A percentile compares a stretch with the other conserved stretches of the same genome.
phyloP scores from a whole-genome alignment of 192 early-diverging fungal genomes.

The Mortierella hygrophila region DNA sequence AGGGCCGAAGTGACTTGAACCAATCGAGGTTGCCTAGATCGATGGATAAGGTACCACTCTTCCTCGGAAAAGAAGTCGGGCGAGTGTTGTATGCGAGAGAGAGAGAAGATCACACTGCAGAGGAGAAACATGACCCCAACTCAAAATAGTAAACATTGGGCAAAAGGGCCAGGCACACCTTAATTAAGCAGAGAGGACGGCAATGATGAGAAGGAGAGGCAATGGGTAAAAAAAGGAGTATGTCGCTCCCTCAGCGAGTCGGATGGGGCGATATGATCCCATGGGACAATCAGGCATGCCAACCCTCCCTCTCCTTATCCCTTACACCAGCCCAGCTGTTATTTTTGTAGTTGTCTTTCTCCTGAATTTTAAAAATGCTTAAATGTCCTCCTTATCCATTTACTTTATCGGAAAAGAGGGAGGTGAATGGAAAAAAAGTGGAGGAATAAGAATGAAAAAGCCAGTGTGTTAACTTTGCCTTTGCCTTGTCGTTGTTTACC shows the following conservation, averaged over 20 bases:
- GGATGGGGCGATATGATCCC: slow-evolving; percentile 5
- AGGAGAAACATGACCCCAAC: not conserved
- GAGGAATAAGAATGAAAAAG: not conserved
- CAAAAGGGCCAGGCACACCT: not conserved
- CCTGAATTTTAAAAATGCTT: slow-evolving; percentile 24
- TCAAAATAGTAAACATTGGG: not conserved
- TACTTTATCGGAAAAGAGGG: not conserved
- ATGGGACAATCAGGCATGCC: not conserved
- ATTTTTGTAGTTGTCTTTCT: slow-evolving; percentile 3
- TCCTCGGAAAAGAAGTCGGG: not conserved
- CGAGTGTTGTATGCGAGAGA: not conserved
- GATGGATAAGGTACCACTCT: not conserved
- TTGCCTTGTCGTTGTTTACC: slow-evolving; percentile 19
- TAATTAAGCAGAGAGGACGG: too few relatives aligned
- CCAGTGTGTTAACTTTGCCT: not conserved
- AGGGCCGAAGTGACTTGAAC: not conserved
- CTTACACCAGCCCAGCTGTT: not conserved
- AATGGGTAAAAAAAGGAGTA: not conserved
- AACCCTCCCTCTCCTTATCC: not conserved
- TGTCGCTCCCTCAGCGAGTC: not conserved
- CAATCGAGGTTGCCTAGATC: not conserved
- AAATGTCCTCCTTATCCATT: not conserved
- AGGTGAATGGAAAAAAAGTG: not conserved
- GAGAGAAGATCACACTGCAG: not conserved
- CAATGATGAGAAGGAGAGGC: not conserved